Conservation (phyloP, 768 basidiomycete species). For the Sarcodon sp. region DNA sequence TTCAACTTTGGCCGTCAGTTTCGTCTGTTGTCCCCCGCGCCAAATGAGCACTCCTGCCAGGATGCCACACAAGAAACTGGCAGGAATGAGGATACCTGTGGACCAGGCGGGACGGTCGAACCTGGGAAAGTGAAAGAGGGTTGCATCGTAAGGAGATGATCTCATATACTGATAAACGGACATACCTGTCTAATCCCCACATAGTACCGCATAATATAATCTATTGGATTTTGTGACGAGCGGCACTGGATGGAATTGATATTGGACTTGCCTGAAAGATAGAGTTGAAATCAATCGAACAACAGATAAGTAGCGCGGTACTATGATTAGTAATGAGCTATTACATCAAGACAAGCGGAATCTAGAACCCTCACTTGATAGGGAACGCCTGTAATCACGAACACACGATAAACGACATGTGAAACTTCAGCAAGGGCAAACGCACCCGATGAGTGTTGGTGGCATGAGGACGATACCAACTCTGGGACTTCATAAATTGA, state of each 20-base stretch:
- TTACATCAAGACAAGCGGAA: background rate
- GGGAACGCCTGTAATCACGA: constrained; percentile 52
- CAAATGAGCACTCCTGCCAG: constrained; percentile 61
- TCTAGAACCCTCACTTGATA: constrained; percentile 32
- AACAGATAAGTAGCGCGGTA: constrained; percentile 60
- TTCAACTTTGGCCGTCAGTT: constrained; percentile 52
- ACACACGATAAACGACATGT: constrained; percentile 3
- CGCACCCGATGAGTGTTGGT: constrained; percentile 66
- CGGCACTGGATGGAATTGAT: background rate
- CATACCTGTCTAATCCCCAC: constrained; percentile 66
- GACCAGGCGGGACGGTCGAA: constrained; percentile 60
- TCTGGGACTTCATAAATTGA: constrained; percentile 58
- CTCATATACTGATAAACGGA: background rate
- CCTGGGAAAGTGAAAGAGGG: constrained; percentile 7
- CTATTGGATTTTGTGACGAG: constrained; percentile 3
- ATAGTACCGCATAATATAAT: constrained; percentile 49
- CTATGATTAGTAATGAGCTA: constrained; percentile 18
- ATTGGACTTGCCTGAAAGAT: constrained; percentile 54
- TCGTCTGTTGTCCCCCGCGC: constrained; percentile 57
- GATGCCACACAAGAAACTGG: constrained; percentile 69
- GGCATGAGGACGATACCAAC: constrained; percentile 82
- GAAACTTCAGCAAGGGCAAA: background rate
- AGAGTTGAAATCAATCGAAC: constrained; percentile 65
- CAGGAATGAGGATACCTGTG: constrained; percentile 57
- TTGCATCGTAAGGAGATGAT: background rate